phyloP scores from a whole-genome alignment of 345 rosid species.

The Conringia planisiliqua region DNA sequence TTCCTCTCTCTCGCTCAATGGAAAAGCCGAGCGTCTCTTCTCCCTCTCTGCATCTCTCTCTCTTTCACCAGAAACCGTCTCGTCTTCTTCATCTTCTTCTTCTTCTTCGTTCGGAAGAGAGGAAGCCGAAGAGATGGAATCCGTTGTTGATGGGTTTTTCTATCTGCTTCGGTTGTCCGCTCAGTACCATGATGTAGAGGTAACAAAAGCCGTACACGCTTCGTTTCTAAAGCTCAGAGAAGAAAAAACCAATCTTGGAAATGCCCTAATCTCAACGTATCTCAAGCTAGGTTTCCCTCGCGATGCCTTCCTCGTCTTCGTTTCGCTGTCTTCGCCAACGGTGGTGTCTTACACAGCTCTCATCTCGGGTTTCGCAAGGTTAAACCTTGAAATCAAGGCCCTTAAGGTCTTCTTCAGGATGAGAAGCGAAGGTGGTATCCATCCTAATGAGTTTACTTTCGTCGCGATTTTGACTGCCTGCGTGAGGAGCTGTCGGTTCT shows the following conservation, averaged over 20 bases:
- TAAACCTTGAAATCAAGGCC: slow-evolving; percentile 48
- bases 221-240: slow-evolving; percentile 46
- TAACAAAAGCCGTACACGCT: slow-evolving; percentile 64
- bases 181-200: slow-evolving; percentile 41
- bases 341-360: slow-evolving; percentile 66
- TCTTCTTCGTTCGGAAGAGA: neutral
- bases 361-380: slow-evolving; percentile 59
- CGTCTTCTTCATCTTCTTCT: neutral
- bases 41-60: slow-evolving; percentile 15
- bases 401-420: slow-evolving; percentile 54
- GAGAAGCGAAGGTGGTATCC: slow-evolving; percentile 34
- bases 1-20: slow-evolving; percentile 25
- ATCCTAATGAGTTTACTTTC: slow-evolving; percentile 33
- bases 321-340: slow-evolving; percentile 47
- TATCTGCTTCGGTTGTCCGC: slow-evolving; percentile 52
- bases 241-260: slow-evolving; percentile 44
- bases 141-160: slow-evolving; percentile 31
- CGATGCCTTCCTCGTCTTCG: slow-evolving; percentile 52
- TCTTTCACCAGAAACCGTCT: slow-evolving; percentile 21
- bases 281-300: slow-evolving; percentile 53
- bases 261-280: slow-evolving; percentile 56
- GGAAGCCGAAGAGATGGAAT: slow-evolving; percentile 21
- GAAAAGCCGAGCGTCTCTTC: slow-evolving; percentile 23
- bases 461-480: slow-evolving; percentile 37
- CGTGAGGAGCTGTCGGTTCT: slow-evolving; percentile 16